Evolutionary conservation across 1,284 basidiomycete species (phyloP), one percentile per base, ranked within the genome.

Genomic region (Trametes polyzona): DNA sequence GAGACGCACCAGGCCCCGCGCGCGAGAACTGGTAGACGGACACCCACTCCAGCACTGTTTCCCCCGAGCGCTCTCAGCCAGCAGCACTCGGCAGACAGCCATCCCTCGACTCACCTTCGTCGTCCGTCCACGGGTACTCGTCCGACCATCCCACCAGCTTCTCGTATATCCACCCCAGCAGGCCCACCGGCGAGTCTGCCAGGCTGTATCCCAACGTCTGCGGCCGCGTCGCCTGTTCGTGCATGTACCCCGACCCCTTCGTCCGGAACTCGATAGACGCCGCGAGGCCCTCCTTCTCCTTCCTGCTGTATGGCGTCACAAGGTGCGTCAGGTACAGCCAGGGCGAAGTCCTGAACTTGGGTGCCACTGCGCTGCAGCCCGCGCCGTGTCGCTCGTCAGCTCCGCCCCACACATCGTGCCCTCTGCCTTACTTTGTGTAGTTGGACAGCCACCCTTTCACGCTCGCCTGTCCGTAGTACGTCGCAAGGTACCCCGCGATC

Each of bases 101-200:
- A 16, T n/a, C 23, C 2, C 16, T 19, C 14, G 4, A 48, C 58
- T 43, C 39, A 68, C 80, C 70, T 73, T 83, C 82, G 36, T 84
- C 82, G 49, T 83, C 79, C 5, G 72, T 70, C 80, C 81, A 84
- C 1, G 71, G 68, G 60, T 83, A 84, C 1, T 62, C 58, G 59
- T 85, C 83, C 0, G 80, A 76, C 80, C 82, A 85, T 17, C 64
- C 62, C 2, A 78, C 73, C 1, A 86, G 69, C 57, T 86, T 86
- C 62, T 86, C 83, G 54, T 84, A 84, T 24, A 87, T 80, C 83
- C 84, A 87, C 8, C 78, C 80, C 2, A 87, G 73, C 12, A 87
- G 67, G 0, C 79, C 83, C 14, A 77, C 73, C 4, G 85, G 85
- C n/a, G 82, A 84, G 61, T 86, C 84, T 0, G 78, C 69, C 2